A percentile compares a stretch with the other conserved stretches of the same genome.
Evolutionary conservation across 2,329 filamentous ascomycete species (phyloP).

Genomic region (Trichoderma endophyticum): DNA sequence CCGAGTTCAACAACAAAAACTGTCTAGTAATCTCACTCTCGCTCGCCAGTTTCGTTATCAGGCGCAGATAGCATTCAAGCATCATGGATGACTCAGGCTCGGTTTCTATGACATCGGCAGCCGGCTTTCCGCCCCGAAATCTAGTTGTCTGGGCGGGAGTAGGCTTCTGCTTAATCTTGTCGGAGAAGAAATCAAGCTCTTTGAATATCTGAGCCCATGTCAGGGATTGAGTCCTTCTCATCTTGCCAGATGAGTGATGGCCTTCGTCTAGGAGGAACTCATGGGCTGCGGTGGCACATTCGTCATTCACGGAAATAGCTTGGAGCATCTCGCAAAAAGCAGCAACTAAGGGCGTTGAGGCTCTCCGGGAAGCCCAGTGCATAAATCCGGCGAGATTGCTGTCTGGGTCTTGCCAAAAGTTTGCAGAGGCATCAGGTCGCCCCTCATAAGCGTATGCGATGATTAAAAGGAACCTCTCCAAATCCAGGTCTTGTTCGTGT

Average conservation of each 20-base stretch:
- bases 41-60: conserved; percentile 77
- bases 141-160: conserved; percentile 37
- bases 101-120: conserved; percentile 66
- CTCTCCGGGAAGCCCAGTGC: conserved; percentile 92
- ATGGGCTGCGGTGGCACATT: conserved; percentile 81
- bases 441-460: conserved; percentile 90
- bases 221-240: conserved; percentile 77
- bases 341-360: conserved; percentile 92
- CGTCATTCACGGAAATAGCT: conserved; percentile 76
- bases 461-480: conserved; percentile 88
- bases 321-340: conserved; percentile 97
- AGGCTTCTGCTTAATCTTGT: conserved; percentile 72
- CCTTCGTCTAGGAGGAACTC: conserved; percentile 87
- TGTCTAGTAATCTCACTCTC: conserved; percentile 70
- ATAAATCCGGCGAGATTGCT: conserved; percentile 92
- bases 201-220: conserved; percentile 92
- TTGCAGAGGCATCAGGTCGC: conserved; percentile 76
- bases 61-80: conserved; percentile 87
- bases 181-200: conserved; percentile 81
- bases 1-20: conserved; percentile 66
- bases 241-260: conserved; percentile 68
- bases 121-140: conserved; percentile 58
- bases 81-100: conserved; percentile 95
- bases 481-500: conserved; percentile 66
- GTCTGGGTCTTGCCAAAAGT: conserved; percentile 90